Conservation (phyloP, 257 asterid species). For the Cordia subcordata region DNA sequence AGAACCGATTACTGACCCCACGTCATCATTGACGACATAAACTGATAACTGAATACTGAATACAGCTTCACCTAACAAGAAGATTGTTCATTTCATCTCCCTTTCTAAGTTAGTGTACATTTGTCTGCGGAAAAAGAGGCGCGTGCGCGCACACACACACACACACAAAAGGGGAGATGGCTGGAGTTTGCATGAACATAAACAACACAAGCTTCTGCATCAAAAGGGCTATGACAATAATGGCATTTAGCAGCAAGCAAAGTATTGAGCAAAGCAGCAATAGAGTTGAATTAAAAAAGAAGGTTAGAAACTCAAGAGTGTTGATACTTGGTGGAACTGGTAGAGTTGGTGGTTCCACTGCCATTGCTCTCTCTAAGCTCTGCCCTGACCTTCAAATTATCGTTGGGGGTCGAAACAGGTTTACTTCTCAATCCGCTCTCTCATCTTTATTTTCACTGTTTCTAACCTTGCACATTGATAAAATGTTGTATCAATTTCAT, state of each 20-base stretch:
- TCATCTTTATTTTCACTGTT: not conserved
- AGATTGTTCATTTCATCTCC: too few species aligned
- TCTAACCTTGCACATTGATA: not conserved
- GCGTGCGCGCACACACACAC: not conserved
- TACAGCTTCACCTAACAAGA: not conserved
- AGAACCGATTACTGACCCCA: not conserved
- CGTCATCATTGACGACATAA: not conserved
- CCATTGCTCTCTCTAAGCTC: conserved; percentile 64
- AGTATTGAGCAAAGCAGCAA: conserved; percentile 16
- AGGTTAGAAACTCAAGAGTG: conserved; percentile 51
- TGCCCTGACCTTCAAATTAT: conserved; percentile 63
- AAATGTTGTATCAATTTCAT: not conserved
- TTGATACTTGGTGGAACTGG: conserved; percentile 94
- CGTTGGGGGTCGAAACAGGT: conserved; percentile 88
- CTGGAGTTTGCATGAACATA: not conserved
- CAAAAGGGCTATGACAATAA: conserved; percentile 16
- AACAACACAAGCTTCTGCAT: not conserved
- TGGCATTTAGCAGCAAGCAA: conserved; percentile 27
- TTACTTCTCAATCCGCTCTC: not conserved
- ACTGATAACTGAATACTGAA: not conserved
- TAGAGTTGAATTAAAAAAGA: conserved; percentile 45
- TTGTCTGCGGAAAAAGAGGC: too few species aligned
- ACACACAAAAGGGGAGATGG: not conserved
- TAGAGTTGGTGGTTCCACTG: conserved; percentile 97
- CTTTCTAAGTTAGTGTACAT: too few species aligned